phyloP scores from a whole-genome alignment of 148 eudicot species.

The Silene uniflora region DNA sequence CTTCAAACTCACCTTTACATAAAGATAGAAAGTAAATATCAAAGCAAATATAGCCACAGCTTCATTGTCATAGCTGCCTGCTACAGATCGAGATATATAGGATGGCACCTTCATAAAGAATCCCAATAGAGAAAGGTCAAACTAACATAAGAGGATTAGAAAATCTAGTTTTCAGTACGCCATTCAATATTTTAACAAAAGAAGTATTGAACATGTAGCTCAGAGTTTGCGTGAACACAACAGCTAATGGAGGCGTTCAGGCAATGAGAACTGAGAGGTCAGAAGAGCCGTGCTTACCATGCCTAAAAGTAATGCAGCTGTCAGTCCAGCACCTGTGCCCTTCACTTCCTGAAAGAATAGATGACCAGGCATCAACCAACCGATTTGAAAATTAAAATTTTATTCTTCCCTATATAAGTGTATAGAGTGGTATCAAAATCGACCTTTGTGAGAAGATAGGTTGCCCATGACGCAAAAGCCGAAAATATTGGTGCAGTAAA shows the following conservation, averaged over 20 bases:
- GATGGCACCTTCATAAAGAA: constrained; percentile 76
- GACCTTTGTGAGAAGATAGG: constrained; percentile 94
- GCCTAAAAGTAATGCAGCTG: constrained; percentile 89
- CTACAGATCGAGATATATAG: constrained; percentile 96
- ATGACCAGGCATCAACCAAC: constrained; percentile 18
- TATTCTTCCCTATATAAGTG: background rate
- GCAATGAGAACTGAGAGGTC: constrained; percentile 11
- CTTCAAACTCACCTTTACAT: constrained; percentile 59
- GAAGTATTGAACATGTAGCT: background rate
- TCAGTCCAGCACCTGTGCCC: constrained; percentile 91
- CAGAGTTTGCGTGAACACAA: background rate
- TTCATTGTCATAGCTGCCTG: constrained; percentile 99
- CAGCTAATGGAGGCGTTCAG: constrained; percentile 6
- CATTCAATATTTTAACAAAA: background rate
- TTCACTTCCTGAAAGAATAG: constrained; percentile 68
- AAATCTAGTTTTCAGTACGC: background rate
- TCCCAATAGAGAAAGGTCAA: background rate
- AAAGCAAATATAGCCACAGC: constrained; percentile 98
- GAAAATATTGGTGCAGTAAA: constrained; percentile 96
- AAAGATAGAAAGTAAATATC: constrained; percentile 91
- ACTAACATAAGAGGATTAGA: background rate
- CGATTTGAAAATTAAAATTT: background rate
- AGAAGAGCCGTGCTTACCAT: constrained; percentile 52
- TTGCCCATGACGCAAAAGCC: constrained; percentile 93
- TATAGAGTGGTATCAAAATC: constrained; percentile 1